phyloP scores from a whole-genome alignment of 371 early-diverging fungal species.

The Neoconidiobolus thromboides region DNA sequence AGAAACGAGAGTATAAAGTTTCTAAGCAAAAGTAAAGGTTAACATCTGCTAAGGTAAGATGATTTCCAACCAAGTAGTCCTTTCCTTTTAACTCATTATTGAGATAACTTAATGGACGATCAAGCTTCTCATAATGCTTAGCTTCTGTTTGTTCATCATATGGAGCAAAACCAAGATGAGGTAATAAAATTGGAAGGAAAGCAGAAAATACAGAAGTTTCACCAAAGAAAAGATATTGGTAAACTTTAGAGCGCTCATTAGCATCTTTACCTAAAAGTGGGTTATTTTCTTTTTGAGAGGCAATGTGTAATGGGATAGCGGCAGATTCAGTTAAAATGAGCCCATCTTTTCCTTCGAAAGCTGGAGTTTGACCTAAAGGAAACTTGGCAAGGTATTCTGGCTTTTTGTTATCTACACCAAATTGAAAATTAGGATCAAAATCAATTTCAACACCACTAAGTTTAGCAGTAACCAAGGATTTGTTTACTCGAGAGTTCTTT shows the following conservation, averaged over 20 bases:
- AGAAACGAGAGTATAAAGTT: no score
- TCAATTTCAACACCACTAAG: slow-evolving; percentile 48
- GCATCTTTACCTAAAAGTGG: slow-evolving; percentile 39
- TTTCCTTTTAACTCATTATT: slow-evolving; percentile 51
- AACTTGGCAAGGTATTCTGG: slow-evolving; percentile 66
- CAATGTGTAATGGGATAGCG: slow-evolving; percentile 39
- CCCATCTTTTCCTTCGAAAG: slow-evolving; percentile 44
- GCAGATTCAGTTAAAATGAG: slow-evolving; percentile 48
- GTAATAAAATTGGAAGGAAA: slow-evolving; percentile 9
- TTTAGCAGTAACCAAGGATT: slow-evolving; percentile 54
- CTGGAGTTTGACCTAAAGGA: slow-evolving; percentile 34
- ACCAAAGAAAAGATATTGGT: slow-evolving; percentile 55
- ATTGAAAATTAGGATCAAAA: slow-evolving; percentile 34
- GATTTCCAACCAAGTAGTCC: slow-evolving; percentile 83
- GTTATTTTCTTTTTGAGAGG: slow-evolving; percentile 38
- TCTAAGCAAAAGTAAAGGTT: slow-evolving; percentile 7
- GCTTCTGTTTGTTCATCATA: slow-evolving; percentile 46
- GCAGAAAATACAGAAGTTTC: slow-evolving; percentile 20
- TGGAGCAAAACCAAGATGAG: slow-evolving; percentile 38
- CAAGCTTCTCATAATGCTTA: slow-evolving; percentile 40
- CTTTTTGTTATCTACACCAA: slow-evolving; percentile 49
- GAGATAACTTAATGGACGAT: slow-evolving; percentile 37
- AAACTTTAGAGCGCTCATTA: slow-evolving; percentile 55
- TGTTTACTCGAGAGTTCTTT: slow-evolving; percentile 31
- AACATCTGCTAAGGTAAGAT: slow-evolving; percentile 77